Base-by-base conservation (phyloP, 73 alveolate species). In the Stentor roeselii region DNA sequence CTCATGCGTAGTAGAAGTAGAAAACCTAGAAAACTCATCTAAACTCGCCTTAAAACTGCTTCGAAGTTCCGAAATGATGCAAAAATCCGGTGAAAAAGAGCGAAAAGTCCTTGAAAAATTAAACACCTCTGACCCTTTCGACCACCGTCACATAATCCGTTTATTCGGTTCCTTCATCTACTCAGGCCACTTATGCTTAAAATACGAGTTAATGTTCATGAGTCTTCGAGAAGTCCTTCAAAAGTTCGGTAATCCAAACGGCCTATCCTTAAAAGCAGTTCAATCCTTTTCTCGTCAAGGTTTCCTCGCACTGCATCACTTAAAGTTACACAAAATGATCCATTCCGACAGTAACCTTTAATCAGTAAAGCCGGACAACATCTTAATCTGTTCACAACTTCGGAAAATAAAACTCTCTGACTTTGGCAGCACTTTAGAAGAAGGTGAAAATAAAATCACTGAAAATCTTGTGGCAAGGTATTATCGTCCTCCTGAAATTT, bases 401-500 rank as follows among this genome's bases (percentile, higher is more conserved):
- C 76, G 90, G 78, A 90, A 88, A 59, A 86, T 95, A 2, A 95
- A 93, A 83, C 90, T 95, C 3, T 88, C 95, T 58, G 99, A 95
- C 87, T 95, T 95, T 84, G 99, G 99, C 42, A 91, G 91, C 36
- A 94, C 97, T 21, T 61, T 95, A 58, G 34, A 86, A 34, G 86
- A 76, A 6, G 96, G 87, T 36, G 97, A 95, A 75, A 89, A 82
- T 27, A 84, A 83, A 3, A 82, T 93, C 36, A 90, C 92, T 11
- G 96, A 95, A 60, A 86, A 92, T 83, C 84, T 95, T 58, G 93
- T 82, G 39, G 87, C 95, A 84, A 82, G 99, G 58, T 95, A 75
- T 76, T 95, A 95, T 84, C 84, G 99, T 50, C 97, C 99, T 3
- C 97, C 99, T 4, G 97, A 95, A 85, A 90, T 95, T 35, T 87